phyloP scores from a whole-genome alignment of 2,329 filamentous ascomycete genomes.

The Monascus ruber region DNA sequence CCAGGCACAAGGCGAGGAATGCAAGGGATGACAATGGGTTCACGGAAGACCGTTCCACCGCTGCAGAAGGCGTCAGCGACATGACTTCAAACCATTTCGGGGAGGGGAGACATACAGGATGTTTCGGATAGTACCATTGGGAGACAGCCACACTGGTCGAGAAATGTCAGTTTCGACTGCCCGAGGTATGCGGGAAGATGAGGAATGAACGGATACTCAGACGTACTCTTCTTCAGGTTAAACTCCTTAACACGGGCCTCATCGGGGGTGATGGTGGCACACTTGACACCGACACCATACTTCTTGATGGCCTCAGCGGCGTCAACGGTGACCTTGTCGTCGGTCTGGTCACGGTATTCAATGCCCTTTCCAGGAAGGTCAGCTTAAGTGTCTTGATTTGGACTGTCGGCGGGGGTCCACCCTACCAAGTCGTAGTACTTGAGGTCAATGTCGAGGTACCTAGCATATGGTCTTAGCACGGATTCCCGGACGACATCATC shows the following conservation, averaged over 20 bases:
- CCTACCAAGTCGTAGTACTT: conserved; percentile 84
- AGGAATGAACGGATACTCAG: not conserved
- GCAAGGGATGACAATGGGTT: conserved; percentile 90
- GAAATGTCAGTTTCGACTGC: conserved; percentile 1
- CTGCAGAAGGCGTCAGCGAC: conserved; percentile 14
- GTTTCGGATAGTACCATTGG: conserved; percentile 77
- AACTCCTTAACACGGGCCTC: conserved; percentile 96
- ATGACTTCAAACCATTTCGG: conserved; percentile 7
- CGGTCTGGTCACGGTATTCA: conserved; percentile 88
- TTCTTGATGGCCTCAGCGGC: conserved; percentile 97
- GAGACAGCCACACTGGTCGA: conserved; percentile 80
- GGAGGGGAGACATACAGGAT: conserved; percentile 38
- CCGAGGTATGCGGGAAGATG: conserved; percentile 6
- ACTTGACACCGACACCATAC: conserved; percentile 98
- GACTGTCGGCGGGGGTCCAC: conserved; percentile 1
- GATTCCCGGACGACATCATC: conserved; percentile 1
- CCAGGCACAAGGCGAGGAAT: conserved; percentile 89
- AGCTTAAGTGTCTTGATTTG: conserved; percentile 1
- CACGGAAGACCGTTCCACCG: conserved; percentile 95
- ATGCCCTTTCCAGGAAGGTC: conserved; percentile 46
- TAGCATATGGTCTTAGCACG: conserved; percentile 15
- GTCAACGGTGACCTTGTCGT: conserved; percentile 91
- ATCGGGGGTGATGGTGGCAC: conserved; percentile 96
- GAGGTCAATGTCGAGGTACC: conserved; percentile 88
- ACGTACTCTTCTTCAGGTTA: conserved; percentile 90